Evolutionary conservation across 306 rosid genomes (phyloP).

Genomic region (Casuarina glauca): DNA sequence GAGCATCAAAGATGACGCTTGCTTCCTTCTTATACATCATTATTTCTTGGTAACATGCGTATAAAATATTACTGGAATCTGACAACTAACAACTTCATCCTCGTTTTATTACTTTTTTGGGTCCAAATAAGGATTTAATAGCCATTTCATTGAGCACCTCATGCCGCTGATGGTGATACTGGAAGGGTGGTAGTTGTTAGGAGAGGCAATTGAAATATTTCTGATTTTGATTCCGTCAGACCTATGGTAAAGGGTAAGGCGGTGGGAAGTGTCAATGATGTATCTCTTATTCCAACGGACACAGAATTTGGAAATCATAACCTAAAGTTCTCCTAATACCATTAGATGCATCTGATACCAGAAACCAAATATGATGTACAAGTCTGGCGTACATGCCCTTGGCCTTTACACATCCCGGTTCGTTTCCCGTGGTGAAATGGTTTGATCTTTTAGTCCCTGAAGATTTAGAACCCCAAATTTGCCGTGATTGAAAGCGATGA

Average conservation of each 20-base stretch:
- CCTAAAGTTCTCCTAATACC: slow-evolving; percentile 22
- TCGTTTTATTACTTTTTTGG: no score
- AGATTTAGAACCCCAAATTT: no score
- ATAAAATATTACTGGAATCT: background rate
- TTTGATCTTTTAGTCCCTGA: no score
- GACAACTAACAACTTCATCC: background rate
- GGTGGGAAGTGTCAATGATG: background rate
- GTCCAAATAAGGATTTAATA: slow-evolving; percentile 14
- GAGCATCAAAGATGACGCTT: no score
- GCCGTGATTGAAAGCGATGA: no score
- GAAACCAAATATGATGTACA: no score
- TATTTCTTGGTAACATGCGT: no score
- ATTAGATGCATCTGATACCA: no score
- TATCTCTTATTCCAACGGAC: slow-evolving; percentile 27
- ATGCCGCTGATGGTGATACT: slow-evolving; percentile 27
- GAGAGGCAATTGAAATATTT: slow-evolving; percentile 39
- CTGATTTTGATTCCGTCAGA: slow-evolving; percentile 24
- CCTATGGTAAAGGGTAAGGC: background rate
- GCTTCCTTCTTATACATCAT: no score
- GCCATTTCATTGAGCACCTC: slow-evolving; percentile 36
- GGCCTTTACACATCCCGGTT: no score
- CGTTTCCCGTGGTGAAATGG: no score
- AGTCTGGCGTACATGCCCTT: no score
- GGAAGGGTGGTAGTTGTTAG: slow-evolving; percentile 24
- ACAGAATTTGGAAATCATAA: slow-evolving; percentile 31